These are phyloP conservation scores for Silybum marianum DNA, from an alignment of 129 eudicot species.

Conservation along the genomic window DNA sequence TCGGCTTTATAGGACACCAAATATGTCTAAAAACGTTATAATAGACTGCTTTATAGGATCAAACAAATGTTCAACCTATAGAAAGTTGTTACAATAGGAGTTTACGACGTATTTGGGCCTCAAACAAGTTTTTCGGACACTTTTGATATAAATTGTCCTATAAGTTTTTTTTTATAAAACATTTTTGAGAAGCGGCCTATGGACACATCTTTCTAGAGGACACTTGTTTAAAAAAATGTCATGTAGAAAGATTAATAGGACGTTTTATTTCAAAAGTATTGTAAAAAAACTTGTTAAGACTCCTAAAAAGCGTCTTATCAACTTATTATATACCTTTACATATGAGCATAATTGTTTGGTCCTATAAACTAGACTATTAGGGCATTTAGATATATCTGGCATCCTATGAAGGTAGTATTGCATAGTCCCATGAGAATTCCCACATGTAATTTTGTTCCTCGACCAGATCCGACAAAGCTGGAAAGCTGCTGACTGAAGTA, in stretches of 20 bases:
- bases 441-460: conserved; percentile 1
- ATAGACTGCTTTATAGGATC: not conserved
- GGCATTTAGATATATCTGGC: not conserved
- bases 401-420: not conserved
- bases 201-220: not conserved
- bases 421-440: not conserved
- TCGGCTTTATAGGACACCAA: not conserved
- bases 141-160: not conserved
- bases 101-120: too few relatives aligned
- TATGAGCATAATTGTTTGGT: not conserved
- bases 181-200: too few relatives aligned
- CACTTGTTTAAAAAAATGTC: not conserved
- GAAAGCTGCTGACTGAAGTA: conserved; percentile 92
- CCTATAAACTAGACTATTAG: not conserved
- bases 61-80: not conserved
- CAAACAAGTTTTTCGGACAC: not conserved
- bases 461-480: conserved; percentile 94
- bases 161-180: not conserved
- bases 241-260: not conserved
- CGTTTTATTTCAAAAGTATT: too few relatives aligned
- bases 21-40: not conserved
- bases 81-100: not conserved
- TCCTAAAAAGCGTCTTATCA: not conserved
- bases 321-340: not conserved
- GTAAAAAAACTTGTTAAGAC: not conserved